These are phyloP conservation scores for Cornus florida DNA, from an alignment of 148 eudicot genomes.

Conservation along the genomic window DNA sequence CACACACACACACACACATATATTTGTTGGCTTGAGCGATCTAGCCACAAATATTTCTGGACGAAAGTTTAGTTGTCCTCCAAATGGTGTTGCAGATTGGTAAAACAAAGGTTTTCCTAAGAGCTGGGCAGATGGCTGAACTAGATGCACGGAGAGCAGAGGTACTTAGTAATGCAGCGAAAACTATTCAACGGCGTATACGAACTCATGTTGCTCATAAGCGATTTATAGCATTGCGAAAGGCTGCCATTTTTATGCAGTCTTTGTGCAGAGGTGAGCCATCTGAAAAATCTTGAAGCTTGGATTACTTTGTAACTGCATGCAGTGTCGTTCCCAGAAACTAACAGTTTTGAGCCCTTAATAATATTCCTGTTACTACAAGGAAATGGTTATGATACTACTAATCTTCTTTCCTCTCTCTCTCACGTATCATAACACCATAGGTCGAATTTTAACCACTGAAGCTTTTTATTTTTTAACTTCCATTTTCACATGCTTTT, in stretches of 20 bases:
- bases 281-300: conserved; percentile 13
- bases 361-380: neutral
- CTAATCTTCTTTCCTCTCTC: neutral
- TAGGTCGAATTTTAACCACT: neutral
- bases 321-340: neutral
- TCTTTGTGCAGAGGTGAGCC: conserved; percentile 67
- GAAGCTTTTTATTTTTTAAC: neutral
- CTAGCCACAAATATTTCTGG: neutral
- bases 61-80: neutral
- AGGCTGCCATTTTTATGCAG: conserved; percentile 60
- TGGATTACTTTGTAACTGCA: neutral
- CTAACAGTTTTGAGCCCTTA: neutral
- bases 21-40: neutral
- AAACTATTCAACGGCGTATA: conserved; percentile 73
- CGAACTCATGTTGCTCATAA: conserved; percentile 82
- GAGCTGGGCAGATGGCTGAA: conserved; percentile 99
- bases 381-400: no score
- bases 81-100: conserved; percentile 61
- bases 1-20: no score
- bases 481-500: conserved; percentile 12
- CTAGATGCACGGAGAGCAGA: conserved; percentile 90
- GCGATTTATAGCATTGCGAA: conserved; percentile 55
- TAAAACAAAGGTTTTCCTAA: conserved; percentile 87
- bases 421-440: neutral
- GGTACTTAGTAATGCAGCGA: conserved; percentile 84